These are phyloP conservation scores for Sarocladium kiliense DNA, from an alignment of 2,329 filamentous ascomycete genomes.

Conservation along the genomic window DNA sequence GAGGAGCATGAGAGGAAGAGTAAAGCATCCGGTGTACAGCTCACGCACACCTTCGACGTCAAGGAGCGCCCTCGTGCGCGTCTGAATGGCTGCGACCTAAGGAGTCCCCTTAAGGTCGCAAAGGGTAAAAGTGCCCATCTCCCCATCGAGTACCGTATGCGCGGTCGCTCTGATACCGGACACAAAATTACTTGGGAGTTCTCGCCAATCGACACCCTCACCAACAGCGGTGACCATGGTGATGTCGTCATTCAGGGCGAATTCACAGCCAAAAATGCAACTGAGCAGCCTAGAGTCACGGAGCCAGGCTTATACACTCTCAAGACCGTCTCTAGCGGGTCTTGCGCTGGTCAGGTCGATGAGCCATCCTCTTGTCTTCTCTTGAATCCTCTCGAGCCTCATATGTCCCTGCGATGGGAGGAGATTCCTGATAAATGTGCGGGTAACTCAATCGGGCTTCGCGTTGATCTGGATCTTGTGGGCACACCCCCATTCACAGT, in stretches of 20 bases:
- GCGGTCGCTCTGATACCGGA: slow-evolving; percentile 56
- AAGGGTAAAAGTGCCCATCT: slow-evolving; percentile 64
- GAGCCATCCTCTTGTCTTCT: slow-evolving; percentile 93
- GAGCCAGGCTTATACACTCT: slow-evolving; percentile 84
- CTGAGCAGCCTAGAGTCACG: slow-evolving; percentile 63
- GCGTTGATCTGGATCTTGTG: slow-evolving; percentile 82
- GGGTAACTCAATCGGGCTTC: slow-evolving; percentile 84
- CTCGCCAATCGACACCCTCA: slow-evolving; percentile 65
- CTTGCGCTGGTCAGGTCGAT: slow-evolving; percentile 80
- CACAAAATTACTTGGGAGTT: slow-evolving; percentile 79
- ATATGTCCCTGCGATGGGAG: slow-evolving; percentile 66
- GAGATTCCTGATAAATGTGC: slow-evolving; percentile 93
- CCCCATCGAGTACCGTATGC: slow-evolving; percentile 65
- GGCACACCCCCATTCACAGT: slow-evolving; percentile 91
- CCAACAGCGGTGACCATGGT: slow-evolving; percentile 65
- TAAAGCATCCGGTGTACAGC: slow-evolving; percentile 55
- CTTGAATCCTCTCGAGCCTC: slow-evolving; percentile 84
- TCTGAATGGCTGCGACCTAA: slow-evolving; percentile 70
- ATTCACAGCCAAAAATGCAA: slow-evolving; percentile 54
- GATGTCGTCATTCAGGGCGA: slow-evolving; percentile 51
- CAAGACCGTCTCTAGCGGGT: slow-evolving; percentile 71
- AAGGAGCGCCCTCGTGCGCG: slow-evolving; percentile 77
- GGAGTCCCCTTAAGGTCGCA: slow-evolving; percentile 76
- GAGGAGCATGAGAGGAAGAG: slow-evolving; percentile 51
- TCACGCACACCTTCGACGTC: slow-evolving; percentile 76